These are phyloP conservation scores for Curvularia lunata DNA, from an alignment of 2,329 filamentous ascomycete genomes.

Conservation along the genomic window DNA sequence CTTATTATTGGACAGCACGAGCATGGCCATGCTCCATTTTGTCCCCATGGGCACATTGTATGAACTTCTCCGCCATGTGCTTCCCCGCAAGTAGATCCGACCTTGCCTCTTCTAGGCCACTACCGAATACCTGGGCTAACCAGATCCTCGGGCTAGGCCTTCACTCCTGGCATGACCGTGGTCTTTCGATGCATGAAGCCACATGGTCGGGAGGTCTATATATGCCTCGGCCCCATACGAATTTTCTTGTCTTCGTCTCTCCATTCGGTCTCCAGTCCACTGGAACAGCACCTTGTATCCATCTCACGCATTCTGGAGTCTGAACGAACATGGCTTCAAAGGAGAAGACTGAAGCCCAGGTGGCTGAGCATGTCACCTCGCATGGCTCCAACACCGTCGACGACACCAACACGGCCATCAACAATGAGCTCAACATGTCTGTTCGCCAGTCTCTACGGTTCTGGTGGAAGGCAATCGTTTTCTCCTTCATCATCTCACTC, in stretches of 20 bases:
- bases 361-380: constrained; percentile 27
- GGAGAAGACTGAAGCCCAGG: constrained; percentile 29
- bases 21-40: constrained; percentile 17
- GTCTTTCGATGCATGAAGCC: constrained; percentile 1
- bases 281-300: background rate
- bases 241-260: constrained; percentile 2
- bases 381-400: constrained; percentile 18
- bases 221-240: constrained; percentile 14
- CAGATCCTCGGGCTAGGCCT: constrained; percentile 20
- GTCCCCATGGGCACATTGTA: constrained; percentile 27
- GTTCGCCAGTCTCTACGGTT: constrained; percentile 74
- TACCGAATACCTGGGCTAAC: constrained; percentile 19
- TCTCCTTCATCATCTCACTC: constrained; percentile 82
- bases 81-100: constrained; percentile 29
- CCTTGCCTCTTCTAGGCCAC: constrained; percentile 20
- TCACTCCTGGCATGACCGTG: constrained; percentile 12
- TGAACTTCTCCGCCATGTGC: constrained; percentile 13
- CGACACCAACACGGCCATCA: constrained; percentile 40
- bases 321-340: constrained; percentile 16
- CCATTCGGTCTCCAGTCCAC: background rate
- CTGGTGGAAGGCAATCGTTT: constrained; percentile 83
- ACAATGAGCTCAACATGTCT: constrained; percentile 54
- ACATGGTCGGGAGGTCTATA: constrained; percentile 12
- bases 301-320: constrained; percentile 3
- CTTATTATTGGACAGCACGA: constrained; percentile 19